Base-by-base conservation (phyloP, 257 asterid genomes). In the Fraxinus pennsylvanica region DNA sequence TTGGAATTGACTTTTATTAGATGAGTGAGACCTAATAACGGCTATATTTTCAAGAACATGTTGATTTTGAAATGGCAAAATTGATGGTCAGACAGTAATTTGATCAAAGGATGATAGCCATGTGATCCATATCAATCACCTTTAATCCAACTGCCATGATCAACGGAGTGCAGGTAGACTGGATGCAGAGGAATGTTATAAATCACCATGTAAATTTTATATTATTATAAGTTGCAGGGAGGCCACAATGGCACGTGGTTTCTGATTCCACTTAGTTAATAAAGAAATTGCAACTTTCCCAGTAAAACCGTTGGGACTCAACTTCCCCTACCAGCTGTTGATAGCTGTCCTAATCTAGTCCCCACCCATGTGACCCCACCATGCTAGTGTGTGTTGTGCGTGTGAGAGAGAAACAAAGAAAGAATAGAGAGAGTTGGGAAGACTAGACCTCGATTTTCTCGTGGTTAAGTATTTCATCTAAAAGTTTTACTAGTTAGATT, bases 351-450 rank as follows among this genome's bases (percentile, higher is more conserved):
- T 89, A 88, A 87, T 91, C 93, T 87, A 21, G 54, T 79, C 29
- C 87, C 91, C 97, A 90, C 86, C 91, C 97, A 90, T 91, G 97
- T 90, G 92, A 91, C 87, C 90, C 91, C 88, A 86, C 89, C 88
- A 59, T 84, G 86, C 36, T 73, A 74, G 19, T 63, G 35, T 63
- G 69, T 63, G 69, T 63, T 63, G 69, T 63, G 69, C 27, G 36
- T 63, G 69, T 25, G 69, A 9, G 69, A 22, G 69, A 82, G 74
- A 73, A 50, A 38, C 4, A 4, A 57, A 57, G 27, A 21, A 21
- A n/a, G 71, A 35, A 15, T 10, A 36, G 14, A 33, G 15, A 57
- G 27, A n/a, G 21, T 57, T 21, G 27, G 2, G 12, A 5, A 19
- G 66, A 41, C 2, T 3, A 41, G 47, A 41, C 14, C 14, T 41